Percentiles rank a stretch among this genome's conserved stretches.
These are phyloP conservation scores for Ophiostoma quercus DNA, from an alignment of 2,329 filamentous ascomycete genomes.

Conservation along the genomic window DNA sequence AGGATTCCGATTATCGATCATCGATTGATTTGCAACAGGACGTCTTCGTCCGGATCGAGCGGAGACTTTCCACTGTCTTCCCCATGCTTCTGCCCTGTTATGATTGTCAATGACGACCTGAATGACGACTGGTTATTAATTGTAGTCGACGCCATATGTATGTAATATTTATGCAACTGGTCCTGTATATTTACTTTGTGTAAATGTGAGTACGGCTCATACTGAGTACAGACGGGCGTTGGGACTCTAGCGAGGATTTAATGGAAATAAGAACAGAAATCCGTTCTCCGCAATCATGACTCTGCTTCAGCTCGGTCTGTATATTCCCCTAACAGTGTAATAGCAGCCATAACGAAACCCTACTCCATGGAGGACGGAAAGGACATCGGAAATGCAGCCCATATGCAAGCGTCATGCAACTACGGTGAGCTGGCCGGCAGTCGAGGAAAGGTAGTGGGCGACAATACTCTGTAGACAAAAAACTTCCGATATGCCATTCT, in stretches of 20 bases:
- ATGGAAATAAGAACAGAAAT: neutral
- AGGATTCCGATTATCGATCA: neutral
- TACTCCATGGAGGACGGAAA: neutral
- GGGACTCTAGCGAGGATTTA: neutral
- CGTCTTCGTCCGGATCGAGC: neutral
- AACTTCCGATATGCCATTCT: neutral
- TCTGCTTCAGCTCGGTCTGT: neutral
- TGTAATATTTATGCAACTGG: neutral
- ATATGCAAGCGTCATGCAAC: neutral
- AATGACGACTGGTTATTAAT: neutral
- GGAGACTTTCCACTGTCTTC: neutral
- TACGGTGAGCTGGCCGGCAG: neutral
- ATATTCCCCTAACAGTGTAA: neutral
- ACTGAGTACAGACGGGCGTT: too few relatives aligned
- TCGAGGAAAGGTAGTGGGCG: neutral
- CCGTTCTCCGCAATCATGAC: neutral
- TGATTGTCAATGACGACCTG: neutral
- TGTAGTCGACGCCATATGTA: neutral
- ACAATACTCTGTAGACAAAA: neutral
- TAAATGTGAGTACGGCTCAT: neutral
- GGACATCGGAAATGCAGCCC: neutral
- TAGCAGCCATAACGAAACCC: neutral
- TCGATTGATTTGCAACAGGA: neutral
- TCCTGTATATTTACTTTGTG: neutral
- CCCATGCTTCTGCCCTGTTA: constrained; percentile 4